Base-by-base conservation (phyloP, 2,329 filamentous ascomycete species). In the Fusarium robinianum region DNA sequence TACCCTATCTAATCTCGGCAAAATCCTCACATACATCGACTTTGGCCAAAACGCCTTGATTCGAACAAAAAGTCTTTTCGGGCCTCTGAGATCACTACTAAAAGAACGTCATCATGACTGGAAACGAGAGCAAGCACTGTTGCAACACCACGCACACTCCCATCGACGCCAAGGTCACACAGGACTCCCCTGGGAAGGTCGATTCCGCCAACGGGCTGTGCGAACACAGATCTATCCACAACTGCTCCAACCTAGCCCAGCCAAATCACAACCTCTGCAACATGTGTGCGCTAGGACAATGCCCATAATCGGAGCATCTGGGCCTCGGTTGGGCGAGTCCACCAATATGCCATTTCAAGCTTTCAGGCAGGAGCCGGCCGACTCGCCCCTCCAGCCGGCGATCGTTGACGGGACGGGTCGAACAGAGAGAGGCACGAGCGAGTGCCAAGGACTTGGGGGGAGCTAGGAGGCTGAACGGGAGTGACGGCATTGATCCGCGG, bases 201-300 rank as follows among this genome's bases (percentile, higher is more conserved):
- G 41, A 62, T 26, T 46, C 44, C 16, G 57, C 58, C 29, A 48
- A 60, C 18, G 46, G 48, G 7, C 36, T 62, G 12, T 62, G 58
- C 35, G 57, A 54, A 37, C 58, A 62, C 33, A 55, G 44, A 16
- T 31, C 55, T 25, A 37, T 55, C n/a, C 58, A 62, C 37, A 52
- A 55, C 26, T 62, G 58, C 42, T 48, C 43, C 26, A 48, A 57
- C 17, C 44, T 44, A 12, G 53, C 50, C 15, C 45, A 51, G 9
- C 32, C 51, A 18, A 55, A 51, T 15, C 46, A 48, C 12, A 49
- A 22, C 3, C 57, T 57, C 25, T 62, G 58, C 44, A 49, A 49
- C 23, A 62, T 62, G 58, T 62, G 58, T 24, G 50, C 53, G 15
- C 42, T 42, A 21, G 54, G 54, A 19, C 57, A 60, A 31, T 60